Evolutionary conservation across 2,329 filamentous ascomycete species (phyloP).

Genomic region (Trichophyton rubrum): DNA sequence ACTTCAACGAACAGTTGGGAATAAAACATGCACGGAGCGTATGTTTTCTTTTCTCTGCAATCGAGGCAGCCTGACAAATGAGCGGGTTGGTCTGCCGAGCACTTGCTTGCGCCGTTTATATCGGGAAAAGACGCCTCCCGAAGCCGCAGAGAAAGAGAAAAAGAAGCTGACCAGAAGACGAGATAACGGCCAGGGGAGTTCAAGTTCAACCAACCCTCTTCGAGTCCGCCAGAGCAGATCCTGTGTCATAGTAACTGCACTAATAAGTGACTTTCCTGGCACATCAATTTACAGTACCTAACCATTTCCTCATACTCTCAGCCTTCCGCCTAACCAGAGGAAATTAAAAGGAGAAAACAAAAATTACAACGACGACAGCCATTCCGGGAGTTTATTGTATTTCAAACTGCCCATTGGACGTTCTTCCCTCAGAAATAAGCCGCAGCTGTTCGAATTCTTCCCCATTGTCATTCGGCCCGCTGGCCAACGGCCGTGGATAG

Average conservation of each 20-base stretch:
- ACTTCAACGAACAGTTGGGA: neutral
- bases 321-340: neutral
- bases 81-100: neutral
- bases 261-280: neutral
- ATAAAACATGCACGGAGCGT: neutral
- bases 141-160: neutral
- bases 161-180: neutral
- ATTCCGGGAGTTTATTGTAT: neutral
- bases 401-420: neutral
- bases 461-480: neutral
- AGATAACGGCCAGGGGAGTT: neutral
- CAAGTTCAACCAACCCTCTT: neutral
- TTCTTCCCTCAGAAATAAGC: neutral
- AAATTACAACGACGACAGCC: neutral
- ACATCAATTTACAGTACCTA: neutral
- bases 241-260: slow-evolving; percentile 1
- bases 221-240: neutral
- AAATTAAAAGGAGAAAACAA: neutral
- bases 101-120: neutral
- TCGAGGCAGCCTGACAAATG: neutral
- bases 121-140: neutral
- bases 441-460: neutral
- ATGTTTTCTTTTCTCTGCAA: neutral
- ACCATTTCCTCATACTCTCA: neutral
- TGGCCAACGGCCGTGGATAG: neutral